A percentile compares a stretch with the other conserved stretches of the same genome.
Conservation (phyloP, 2,329 filamentous ascomycete genomes). For the Pseudopithomyces maydicus region DNA sequence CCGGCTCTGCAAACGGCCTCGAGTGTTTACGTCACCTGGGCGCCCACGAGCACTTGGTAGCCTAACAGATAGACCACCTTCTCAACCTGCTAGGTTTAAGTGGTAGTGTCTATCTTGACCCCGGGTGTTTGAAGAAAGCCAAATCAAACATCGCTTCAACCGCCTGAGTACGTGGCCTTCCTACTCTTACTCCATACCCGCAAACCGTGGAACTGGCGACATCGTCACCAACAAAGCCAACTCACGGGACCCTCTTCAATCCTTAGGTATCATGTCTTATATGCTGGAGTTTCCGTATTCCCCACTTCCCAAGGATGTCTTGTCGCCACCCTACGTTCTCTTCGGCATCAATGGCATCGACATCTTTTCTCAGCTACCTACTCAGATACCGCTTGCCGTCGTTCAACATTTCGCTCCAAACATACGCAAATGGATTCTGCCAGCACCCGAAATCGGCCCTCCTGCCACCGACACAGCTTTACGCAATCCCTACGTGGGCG, state of each 20-base stretch:
- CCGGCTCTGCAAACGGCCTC: not conserved
- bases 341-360: slow-evolving; percentile 24
- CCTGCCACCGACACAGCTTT: slow-evolving; percentile 3
- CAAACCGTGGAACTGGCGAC: not conserved
- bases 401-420: slow-evolving; percentile 28
- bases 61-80: not conserved
- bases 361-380: slow-evolving; percentile 17
- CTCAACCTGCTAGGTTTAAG: no score
- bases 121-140: not conserved
- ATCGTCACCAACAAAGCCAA: not conserved
- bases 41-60: not conserved
- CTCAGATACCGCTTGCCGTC: slow-evolving; percentile 22
- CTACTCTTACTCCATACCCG: not conserved
- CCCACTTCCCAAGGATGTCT: slow-evolving; percentile 14
- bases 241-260: not conserved
- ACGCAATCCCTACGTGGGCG: slow-evolving; percentile 16
- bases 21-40: not conserved
- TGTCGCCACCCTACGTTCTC: slow-evolving; percentile 25
- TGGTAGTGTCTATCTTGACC: no score
- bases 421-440: slow-evolving; percentile 22
- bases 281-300: slow-evolving; percentile 25
- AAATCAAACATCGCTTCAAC: not conserved
- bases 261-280: slow-evolving; percentile 24
- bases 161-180: not conserved
- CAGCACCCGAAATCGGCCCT: slow-evolving; percentile 11